These are phyloP conservation scores for Kalmusia sp. DNA, from an alignment of 2,329 filamentous ascomycete species.

Conservation along the genomic window DNA sequence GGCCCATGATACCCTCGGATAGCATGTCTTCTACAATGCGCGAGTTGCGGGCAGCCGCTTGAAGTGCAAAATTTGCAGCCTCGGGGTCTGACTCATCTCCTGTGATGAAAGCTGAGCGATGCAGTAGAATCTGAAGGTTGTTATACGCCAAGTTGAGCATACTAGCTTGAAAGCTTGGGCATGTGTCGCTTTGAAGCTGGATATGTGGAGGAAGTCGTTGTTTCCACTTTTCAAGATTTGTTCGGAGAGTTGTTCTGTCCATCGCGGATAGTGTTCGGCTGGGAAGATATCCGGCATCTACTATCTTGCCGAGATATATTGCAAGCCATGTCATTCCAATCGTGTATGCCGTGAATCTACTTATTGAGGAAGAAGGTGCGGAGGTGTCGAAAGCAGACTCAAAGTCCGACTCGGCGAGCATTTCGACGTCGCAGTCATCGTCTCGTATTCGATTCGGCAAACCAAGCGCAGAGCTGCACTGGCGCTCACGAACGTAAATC, in stretches of 20 bases:
- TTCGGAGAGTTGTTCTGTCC: conserved; percentile 28
- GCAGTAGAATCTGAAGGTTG: conserved; percentile 56
- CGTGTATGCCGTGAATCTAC: conserved; percentile 41
- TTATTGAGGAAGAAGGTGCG: conserved; percentile 35
- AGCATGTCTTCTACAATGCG: conserved; percentile 59
- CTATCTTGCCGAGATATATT: conserved; percentile 46
- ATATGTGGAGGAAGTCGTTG: conserved; percentile 44
- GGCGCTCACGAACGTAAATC: conserved; percentile 59
- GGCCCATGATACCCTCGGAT: conserved; percentile 51
- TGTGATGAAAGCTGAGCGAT: conserved; percentile 53
- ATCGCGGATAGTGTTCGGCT: conserved; percentile 24
- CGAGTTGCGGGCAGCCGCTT: conserved; percentile 55
- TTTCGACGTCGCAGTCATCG: conserved; percentile 57
- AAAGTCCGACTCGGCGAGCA: conserved; percentile 48
- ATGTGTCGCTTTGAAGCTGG: conserved; percentile 40
- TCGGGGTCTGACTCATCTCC: conserved; percentile 34
- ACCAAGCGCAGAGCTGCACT: conserved; percentile 55
- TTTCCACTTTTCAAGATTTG: conserved; percentile 51
- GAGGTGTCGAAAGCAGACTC: conserved; percentile 38
- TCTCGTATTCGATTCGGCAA: conserved; percentile 57
- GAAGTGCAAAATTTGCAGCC: conserved; percentile 49
- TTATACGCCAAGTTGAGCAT: conserved; percentile 56
- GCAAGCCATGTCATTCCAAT: conserved; percentile 51
- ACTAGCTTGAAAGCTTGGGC: conserved; percentile 46
- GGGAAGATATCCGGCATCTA: conserved; percentile 46